Base-by-base conservation (phyloP, 768 basidiomycete genomes). In the Podaxis pistillaris region DNA sequence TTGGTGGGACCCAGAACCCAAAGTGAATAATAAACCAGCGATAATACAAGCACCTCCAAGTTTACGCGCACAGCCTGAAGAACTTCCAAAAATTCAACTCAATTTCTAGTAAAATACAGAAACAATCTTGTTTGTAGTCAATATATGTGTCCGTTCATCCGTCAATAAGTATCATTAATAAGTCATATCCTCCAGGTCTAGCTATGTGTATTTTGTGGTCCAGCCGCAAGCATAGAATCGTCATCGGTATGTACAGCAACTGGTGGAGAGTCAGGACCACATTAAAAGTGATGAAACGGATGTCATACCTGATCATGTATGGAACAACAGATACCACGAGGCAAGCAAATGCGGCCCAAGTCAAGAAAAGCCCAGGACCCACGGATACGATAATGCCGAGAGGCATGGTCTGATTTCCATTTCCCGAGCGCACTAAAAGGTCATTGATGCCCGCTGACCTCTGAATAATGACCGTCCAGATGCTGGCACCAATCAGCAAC, bases 171-270 rank as follows among this genome's bases (percentile, higher is more conserved):
- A 56, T 59, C 57, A 59, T 64, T 53, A 64, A 59, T 63, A 51
- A 58, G 22, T 47, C 26, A 56, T 46, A 37, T 58, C 49, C 62
- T 53, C 56, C 53, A 17, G 33, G 17, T 60, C 55, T 62, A 63
- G 59, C 17, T 36, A 65, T 15, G 26, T 30, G 47, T 58, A 22
- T 56, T 60, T 49, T 59, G 37, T 19, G 53, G 60, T 55, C 60
- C 60, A 62, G 58, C 54, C 46, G n/a, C 44, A 33, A 59, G 61
- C 77, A 69, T 62, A 90, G 28, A 24, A 37, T 59, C 58, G 24
- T 75, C 90, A 88, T 65, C 90, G 86, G 76, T 81, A 93, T 58
- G 91, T 93, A 75, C 89, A 92, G 69, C 90, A 93, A 67, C 91
- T 93, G 65, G 22, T 1, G 15, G 55, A 55, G 54, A 54, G 62